These are phyloP conservation scores for Sanghuangporus weigelae DNA, from an alignment of 1,284 basidiomycete genomes.

Conservation along the genomic window DNA sequence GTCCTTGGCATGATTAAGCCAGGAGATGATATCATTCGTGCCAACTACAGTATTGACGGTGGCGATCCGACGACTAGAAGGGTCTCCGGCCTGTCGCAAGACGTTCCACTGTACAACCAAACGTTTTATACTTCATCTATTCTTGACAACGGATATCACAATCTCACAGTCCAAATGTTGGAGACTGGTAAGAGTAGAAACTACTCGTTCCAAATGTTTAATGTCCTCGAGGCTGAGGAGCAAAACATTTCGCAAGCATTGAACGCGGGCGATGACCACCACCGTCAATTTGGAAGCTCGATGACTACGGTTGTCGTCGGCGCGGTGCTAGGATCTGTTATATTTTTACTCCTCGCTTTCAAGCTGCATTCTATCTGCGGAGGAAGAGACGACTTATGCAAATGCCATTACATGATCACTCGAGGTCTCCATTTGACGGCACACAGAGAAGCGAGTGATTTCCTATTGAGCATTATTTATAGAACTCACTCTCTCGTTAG, in stretches of 20 bases:
- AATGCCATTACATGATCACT: too few relatives aligned
- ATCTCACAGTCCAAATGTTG: conserved; percentile 1
- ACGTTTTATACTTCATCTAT: conserved; percentile 1
- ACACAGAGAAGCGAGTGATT: too few relatives aligned
- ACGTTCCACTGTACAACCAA: not conserved
- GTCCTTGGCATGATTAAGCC: conserved; percentile 4
- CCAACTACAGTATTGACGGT: conserved; percentile 14
- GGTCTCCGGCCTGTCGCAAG: not conserved
- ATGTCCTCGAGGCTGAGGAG: not conserved
- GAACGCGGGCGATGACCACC: too few relatives aligned
- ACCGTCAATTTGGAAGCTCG: not conserved
- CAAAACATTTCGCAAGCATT: too few relatives aligned
- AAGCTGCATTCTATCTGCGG: not conserved
- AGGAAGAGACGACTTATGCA: not conserved
- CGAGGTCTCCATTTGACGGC: too few relatives aligned
- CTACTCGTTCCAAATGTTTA: conserved; percentile 8
- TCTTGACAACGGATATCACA: not conserved
- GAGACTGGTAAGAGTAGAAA: conserved; percentile 7
- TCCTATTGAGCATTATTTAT: too few relatives aligned
- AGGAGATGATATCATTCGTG: conserved; percentile 3
- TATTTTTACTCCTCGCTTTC: not conserved
- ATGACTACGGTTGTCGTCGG: conserved; percentile 5
- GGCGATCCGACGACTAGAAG: not conserved
- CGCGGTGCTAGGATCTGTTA: not conserved
- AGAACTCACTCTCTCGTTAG: too few relatives aligned